A percentile compares a stretch with the other conserved stretches of the same genome.
Conservation (phyloP, 768 basidiomycete genomes). For the Auriscalpium microsporum region DNA sequence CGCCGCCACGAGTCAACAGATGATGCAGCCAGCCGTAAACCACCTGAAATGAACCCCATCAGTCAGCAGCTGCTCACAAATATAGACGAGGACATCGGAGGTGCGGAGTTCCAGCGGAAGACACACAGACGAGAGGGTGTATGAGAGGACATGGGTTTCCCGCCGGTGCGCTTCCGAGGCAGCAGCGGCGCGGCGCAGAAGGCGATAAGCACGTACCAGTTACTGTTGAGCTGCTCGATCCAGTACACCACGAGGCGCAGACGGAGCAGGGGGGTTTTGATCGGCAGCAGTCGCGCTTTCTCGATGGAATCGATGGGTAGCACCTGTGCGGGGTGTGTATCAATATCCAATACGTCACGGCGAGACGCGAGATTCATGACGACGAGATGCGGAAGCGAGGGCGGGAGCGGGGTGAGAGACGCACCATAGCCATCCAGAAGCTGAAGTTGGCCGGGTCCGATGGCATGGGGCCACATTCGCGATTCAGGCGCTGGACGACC, state of each 20-base stretch:
- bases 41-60: conserved; percentile 40
- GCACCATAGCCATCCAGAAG: conserved; percentile 81
- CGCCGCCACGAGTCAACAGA: conserved; percentile 27
- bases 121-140: too few relatives aligned
- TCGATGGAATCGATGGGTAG: conserved; percentile 89
- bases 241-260: conserved; percentile 85
- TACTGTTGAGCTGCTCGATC: conserved; percentile 72
- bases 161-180: not conserved
- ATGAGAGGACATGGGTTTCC: too few relatives aligned
- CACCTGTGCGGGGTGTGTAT: conserved; percentile 26
- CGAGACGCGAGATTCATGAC: not conserved
- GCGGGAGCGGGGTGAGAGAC: conserved; percentile 13
- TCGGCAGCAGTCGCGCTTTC: conserved; percentile 79
- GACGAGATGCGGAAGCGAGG: not conserved
- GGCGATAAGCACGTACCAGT: conserved; percentile 35
- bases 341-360: too few relatives aligned
- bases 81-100: too few relatives aligned
- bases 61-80: not conserved
- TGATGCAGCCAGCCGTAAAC: conserved; percentile 64
- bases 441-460: conserved; percentile 61
- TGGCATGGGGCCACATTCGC: conserved; percentile 73
- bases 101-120: too few relatives aligned
- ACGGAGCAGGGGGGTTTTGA: conserved; percentile 68
- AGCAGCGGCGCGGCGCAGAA: conserved; percentile 4
- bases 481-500: conserved; percentile 82